phyloP scores from a whole-genome alignment of 1,284 basidiomycete species.

The Trametes hirsuta region DNA sequence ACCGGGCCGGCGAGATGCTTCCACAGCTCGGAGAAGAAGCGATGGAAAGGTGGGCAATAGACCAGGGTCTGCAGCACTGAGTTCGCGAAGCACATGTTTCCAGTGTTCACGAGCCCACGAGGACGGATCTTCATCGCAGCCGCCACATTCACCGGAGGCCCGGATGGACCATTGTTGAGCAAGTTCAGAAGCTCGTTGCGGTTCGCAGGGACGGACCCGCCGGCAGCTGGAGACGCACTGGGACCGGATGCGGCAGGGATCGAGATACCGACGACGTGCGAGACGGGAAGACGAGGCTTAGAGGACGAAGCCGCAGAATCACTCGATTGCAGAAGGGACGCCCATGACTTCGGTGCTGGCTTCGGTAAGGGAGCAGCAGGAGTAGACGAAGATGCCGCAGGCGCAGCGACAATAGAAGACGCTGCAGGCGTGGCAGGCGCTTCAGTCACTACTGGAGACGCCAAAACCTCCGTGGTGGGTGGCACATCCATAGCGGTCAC shows the following conservation, averaged over 20 bases:
- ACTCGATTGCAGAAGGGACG: conserved; percentile 63
- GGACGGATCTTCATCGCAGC: conserved; percentile 55
- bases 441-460: conserved; percentile 21
- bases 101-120: conserved; percentile 90
- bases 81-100: conserved; percentile 99
- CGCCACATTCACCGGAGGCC: conserved; percentile 18
- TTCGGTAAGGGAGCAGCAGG: conserved; percentile 43
- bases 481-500: not conserved
- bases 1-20: conserved; percentile 44
- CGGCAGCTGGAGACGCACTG: conserved; percentile 14
- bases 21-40: conserved; percentile 77
- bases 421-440: conserved; percentile 25
- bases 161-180: conserved; percentile 51
- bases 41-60: conserved; percentile 87
- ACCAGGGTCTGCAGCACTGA: conserved; percentile 91
- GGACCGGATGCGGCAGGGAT: conserved; percentile 48
- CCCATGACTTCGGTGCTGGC: conserved; percentile 62
- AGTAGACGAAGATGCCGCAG: conserved; percentile 32
- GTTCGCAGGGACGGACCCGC: conserved; percentile 40
- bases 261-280: conserved; percentile 70
- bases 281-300: conserved; percentile 55
- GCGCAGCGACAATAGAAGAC: conserved; percentile 16
- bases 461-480: conserved; percentile 17
- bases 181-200: conserved; percentile 62
- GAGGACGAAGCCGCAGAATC: conserved; percentile 41